phyloP scores from a whole-genome alignment of 2,329 filamentous ascomycete species.

The Colletotrichum echinochloae region DNA sequence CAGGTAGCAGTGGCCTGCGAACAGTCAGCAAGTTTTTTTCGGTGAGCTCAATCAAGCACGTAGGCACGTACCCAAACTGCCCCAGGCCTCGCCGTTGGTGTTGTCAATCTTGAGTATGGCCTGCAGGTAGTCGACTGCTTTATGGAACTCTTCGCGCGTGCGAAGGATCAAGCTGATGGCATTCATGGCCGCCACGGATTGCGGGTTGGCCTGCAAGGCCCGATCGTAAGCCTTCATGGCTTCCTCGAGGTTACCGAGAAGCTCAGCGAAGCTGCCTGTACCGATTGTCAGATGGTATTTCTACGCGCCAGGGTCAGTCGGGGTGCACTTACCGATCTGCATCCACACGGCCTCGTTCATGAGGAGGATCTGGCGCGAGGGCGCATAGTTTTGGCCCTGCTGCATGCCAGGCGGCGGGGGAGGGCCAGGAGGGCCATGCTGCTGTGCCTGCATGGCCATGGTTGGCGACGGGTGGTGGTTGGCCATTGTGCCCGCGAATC shows the following conservation, averaged over 20 bases:
- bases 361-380: slow-evolving; percentile 79
- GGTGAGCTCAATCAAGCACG: background rate
- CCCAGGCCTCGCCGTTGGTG: slow-evolving; percentile 95
- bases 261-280: slow-evolving; percentile 84
- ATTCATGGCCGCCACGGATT: slow-evolving; percentile 92
- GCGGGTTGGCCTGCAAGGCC: slow-evolving; percentile 86
- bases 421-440: slow-evolving; percentile 74
- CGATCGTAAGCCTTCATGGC: slow-evolving; percentile 92
- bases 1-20: slow-evolving; percentile 90
- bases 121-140: slow-evolving; percentile 92
- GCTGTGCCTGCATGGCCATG: slow-evolving; percentile 76
- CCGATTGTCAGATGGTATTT: slow-evolving; percentile 46
- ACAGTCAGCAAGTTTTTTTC: slow-evolving; percentile 42
- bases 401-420: slow-evolving; percentile 67
- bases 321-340: slow-evolving; percentile 80
- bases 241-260: slow-evolving; percentile 88
- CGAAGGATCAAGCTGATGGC: slow-evolving; percentile 92
- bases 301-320: slow-evolving; percentile 15
- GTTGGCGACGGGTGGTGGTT: slow-evolving; percentile 86
- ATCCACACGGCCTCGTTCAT: slow-evolving; percentile 93
- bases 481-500: slow-evolving; percentile 65
- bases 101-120: slow-evolving; percentile 90
- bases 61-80: slow-evolving; percentile 79
- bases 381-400: slow-evolving; percentile 67
- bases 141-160: slow-evolving; percentile 91